Base-by-base conservation (phyloP, 345 rosid genomes). In the Populus pruinosa region DNA sequence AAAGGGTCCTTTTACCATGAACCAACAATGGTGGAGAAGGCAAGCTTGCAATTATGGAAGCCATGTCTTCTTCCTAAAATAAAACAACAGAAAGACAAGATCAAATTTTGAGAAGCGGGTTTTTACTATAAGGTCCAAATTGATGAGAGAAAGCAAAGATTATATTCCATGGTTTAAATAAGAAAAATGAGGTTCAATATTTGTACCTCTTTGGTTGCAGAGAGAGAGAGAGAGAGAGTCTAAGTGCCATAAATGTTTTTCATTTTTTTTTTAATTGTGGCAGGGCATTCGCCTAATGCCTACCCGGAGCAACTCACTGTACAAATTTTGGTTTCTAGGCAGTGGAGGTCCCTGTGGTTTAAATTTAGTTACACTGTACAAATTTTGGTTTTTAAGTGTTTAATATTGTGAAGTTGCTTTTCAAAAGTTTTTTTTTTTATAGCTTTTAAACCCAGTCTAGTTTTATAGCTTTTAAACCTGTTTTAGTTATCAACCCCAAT, bases 21-120 rank as follows among this genome's bases (percentile, higher is more conserved):
- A 85, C 78, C 79, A 83, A 29, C 72, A 90, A 80, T 78, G 87
- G 81, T 6, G 92, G 77, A 72, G 74, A 47, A 77, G 85, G 81
- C 79, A 88, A 77, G 77, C 27, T 80, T 62, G 90, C 86, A 75
- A 86, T 55, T n/a, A 91, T 66, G 13, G 94, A 88, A 86, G 93
- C 90, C 98, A 90, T 91, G 47, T 29, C 35, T 12, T 80, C 73
- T 84, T 78, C 80, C 23, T 76, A 73, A 29, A 31, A 74, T 55
- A 13, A 20, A 33, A 31, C 7, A 53, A 55, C 13, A 36, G 23
- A 67, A 17, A 59, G 17, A 33, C 74, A 64, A 64, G 3, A 68
- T 59, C 25, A 43, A 66, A 33, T 12, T 74, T 27, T 67, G 70
- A 25, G 9, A 63, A 67, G 61, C 29, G 71, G 74, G 69, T 35